Evolutionary conservation across 1,284 basidiomycete genomes (phyloP).

Genomic region (Schizopora paradoxa): DNA sequence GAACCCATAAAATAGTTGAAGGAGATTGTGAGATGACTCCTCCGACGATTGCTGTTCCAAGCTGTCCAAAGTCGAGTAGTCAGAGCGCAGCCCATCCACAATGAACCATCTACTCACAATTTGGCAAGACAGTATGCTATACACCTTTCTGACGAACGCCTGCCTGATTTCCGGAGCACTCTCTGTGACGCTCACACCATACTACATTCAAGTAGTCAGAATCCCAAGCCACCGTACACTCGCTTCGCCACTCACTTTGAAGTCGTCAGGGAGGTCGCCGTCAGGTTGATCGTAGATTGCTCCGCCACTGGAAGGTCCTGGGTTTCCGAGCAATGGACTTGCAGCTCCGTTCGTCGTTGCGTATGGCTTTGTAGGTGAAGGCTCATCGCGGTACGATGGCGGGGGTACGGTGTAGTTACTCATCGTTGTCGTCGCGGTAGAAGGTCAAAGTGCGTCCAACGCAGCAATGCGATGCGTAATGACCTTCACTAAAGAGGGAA

Average conservation of each 20-base stretch:
- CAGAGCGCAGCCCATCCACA: not conserved
- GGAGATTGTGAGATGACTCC: conserved; percentile 59
- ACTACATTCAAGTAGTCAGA: conserved; percentile 38
- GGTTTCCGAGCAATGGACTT: conserved; percentile 46
- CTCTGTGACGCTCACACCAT: conserved; percentile 72
- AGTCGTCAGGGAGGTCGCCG: conserved; percentile 76
- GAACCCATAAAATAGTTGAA: conserved; percentile 58
- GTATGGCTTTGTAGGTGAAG: conserved; percentile 32
- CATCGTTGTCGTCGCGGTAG: conserved; percentile 22
- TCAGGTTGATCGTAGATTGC: conserved; percentile 65
- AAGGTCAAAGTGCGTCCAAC: no score
- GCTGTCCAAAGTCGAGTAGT: conserved; percentile 32
- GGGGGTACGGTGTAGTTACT: conserved; percentile 46
- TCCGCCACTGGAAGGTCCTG: conserved; percentile 38
- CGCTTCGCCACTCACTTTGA: conserved; percentile 51
- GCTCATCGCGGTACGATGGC: conserved; percentile 43
- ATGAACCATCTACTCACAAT: conserved; percentile 46
- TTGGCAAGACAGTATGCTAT: conserved; percentile 75
- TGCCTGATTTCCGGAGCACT: conserved; percentile 65
- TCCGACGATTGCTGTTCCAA: conserved; percentile 65
- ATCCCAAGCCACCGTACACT: conserved; percentile 9
- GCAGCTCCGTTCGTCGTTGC: conserved; percentile 31
- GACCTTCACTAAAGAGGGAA: no score
- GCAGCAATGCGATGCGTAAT: no score
- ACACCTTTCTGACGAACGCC: conserved; percentile 78